Evolutionary conservation across 139 green algal species (phyloP), one percentile per base, ranked within the genome.

Genomic region (Pleodorina starrii): DNA sequence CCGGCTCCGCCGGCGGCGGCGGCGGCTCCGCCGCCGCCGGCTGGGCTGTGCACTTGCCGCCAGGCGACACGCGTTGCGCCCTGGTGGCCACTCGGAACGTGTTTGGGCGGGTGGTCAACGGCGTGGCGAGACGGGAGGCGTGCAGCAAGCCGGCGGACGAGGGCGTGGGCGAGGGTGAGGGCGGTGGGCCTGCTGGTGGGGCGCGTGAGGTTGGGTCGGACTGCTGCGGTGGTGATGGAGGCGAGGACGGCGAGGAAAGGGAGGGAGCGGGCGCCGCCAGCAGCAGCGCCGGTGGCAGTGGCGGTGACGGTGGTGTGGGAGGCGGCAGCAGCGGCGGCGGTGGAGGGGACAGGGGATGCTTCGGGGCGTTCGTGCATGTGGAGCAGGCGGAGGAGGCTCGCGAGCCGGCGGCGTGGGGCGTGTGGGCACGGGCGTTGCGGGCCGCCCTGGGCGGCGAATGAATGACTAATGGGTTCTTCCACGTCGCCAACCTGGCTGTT

Each of bases 31-130:
- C 21, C 29, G 54, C 1, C 5, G 17, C 19, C 46, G 48, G 75
- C 19, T 75, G 50, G 76, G 36, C 73, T 4, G 35, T 90, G 6
- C 59, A 16, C 48, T 42, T n/a, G 36, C 54, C 86, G 23, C 36
- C 63, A 9, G 23, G 23, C 0, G 69, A 91, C 46, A 19, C 57
- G 6, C 7, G 27, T 23, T 91, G 87, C n/a, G 17, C 40, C 35
- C 76, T 91, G 25, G 23, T 19, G 7, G 87, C 87, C 0, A 76
- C 48, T 2, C 44, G 78, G 14, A 91, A 87, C 40, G 87, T 91
- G 32, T 88, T 91, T 51, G 87, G 87, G 3, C 68, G 87, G 5
- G 79, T 88, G n/a, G 79, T 88, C 17, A 88, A 91, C 36, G 87
- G 68, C 0, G 78, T 88, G 50, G 25, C 44, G 25, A 16, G 17